These are phyloP conservation scores for Telfairia occidentalis DNA, from an alignment of 331 rosid genomes.

Conservation along the genomic window DNA sequence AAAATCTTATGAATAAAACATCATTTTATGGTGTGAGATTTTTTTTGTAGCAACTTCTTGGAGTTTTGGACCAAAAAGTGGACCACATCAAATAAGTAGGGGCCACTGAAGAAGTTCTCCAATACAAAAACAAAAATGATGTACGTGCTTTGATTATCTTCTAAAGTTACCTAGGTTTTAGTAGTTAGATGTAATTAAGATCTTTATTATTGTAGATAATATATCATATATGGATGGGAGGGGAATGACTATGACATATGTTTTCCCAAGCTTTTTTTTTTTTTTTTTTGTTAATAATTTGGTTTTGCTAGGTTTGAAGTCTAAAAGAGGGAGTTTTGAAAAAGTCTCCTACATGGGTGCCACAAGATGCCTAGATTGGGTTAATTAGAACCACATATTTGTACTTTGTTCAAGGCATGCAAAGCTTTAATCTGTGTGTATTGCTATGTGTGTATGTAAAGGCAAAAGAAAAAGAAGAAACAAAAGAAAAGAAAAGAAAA, in stretches of 20 bases:
- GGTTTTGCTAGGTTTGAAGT: slow-evolving; percentile 8
- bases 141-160: background rate
- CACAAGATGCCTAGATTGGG: slow-evolving; percentile 7
- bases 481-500: background rate
- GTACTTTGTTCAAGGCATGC: background rate
- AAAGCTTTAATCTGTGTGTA: background rate
- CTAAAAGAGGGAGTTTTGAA: slow-evolving; percentile 7
- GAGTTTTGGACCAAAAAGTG: background rate
- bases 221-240: background rate
- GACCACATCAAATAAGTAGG: background rate
- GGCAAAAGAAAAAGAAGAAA: background rate
- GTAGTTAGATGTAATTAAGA: background rate
- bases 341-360: background rate
- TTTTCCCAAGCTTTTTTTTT: no score
- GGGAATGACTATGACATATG: background rate
- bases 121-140: no score
- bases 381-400: background rate
- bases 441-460: background rate
- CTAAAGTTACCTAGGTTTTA: background rate
- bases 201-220: background rate
- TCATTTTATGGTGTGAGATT: background rate
- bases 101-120: no score
- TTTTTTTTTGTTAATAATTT: no score
- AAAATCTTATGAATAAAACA: background rate
- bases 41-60: background rate